Base-by-base conservation (phyloP, 495 filamentous ascomycete genomes). In the Neurospora terricola region DNA sequence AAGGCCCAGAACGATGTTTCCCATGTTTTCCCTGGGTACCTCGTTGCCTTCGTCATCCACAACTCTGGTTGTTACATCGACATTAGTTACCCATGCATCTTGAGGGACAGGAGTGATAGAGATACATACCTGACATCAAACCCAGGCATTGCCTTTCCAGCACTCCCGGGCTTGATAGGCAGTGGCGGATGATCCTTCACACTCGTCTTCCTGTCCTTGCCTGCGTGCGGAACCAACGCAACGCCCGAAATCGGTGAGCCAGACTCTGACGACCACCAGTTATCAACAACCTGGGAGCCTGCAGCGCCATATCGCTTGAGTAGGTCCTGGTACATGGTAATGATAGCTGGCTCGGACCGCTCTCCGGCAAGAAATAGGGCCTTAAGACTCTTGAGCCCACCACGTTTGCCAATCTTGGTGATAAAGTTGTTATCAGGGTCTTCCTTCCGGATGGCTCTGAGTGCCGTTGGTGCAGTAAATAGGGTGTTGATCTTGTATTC, bases 251-350 rank as follows among this genome's bases (percentile, higher is more conserved):
- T 97, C 7, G 94, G 94, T 5, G 91, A 93, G 9, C 94, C 94
- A 1, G 92, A 93, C 81, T 97, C 94, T 2, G 93, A 95, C 4
- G 92, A 95, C 94, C 94, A 98, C 94, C 94, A 98, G 78, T 97
- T 97, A 79, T 98, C 94, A 70, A 97, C 86, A 18, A 97, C 92
- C 37, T 87, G 83, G 0, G 93, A 89, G 38, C 87, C 86, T 1
- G 81, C 82, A 0, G 89, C 88, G 43, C 87, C 90, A 75, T 93
- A 89, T 70, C 86, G 83, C 12, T 82, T 76, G 3, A 97, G 83
- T 1, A 96, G 85, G 7, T 89, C 83, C 76, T 94, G 91, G 73
- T 94, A 97, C 79, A 91, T 89, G 11, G 86, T 87, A 4, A 98
- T 87, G 77, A 98, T 94, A 70, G 90, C 91, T 7, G 94, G 94